A percentile compares a stretch with the other conserved stretches of the same genome.
Evolutionary conservation across 805 yeast species (phyloP).

Genomic region (Candida gorgasii): DNA sequence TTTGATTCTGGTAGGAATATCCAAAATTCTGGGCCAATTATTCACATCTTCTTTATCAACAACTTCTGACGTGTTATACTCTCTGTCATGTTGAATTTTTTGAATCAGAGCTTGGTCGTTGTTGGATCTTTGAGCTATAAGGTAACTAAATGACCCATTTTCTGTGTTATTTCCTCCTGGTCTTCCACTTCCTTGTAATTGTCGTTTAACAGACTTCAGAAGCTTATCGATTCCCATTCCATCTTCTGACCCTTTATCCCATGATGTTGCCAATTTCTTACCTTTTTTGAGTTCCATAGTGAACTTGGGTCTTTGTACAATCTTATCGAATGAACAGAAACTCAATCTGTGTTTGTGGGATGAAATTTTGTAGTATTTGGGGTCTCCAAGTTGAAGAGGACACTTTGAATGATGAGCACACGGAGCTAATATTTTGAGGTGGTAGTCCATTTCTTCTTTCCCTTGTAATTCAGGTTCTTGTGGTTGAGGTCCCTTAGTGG

Average conservation of each 20-base stretch:
- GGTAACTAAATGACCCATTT: slow-evolving; percentile 68
- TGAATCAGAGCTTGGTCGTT: slow-evolving; percentile 43
- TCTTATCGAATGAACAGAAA: slow-evolving; percentile 75
- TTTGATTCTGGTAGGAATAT: slow-evolving; percentile 72
- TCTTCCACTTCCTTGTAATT: slow-evolving; percentile 74
- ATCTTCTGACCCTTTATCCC: slow-evolving; percentile 60
- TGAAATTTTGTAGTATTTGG: slow-evolving; percentile 59
- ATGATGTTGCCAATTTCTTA: slow-evolving; percentile 63
- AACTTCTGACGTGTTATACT: slow-evolving; percentile 23
- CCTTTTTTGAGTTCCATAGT: slow-evolving; percentile 87
- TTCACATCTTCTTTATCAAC: slow-evolving; percentile 21
- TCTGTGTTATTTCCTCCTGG: slow-evolving; percentile 71
- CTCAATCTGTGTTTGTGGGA: slow-evolving; percentile 59
- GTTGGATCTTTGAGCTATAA: slow-evolving; percentile 63
- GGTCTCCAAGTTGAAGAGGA: slow-evolving; percentile 80
- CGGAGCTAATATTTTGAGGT: slow-evolving; percentile 77
- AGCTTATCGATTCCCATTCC: slow-evolving; percentile 53
- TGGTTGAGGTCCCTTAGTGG: slow-evolving; percentile 2
- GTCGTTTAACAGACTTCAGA: slow-evolving; percentile 27
- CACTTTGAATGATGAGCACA: slow-evolving; percentile 86
- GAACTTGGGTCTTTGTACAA: slow-evolving; percentile 74
- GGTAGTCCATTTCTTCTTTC: slow-evolving; percentile 41
- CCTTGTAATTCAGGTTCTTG: neutral
- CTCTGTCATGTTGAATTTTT: slow-evolving; percentile 40
- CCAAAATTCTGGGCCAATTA: slow-evolving; percentile 73